phyloP scores from a whole-genome alignment of 345 rosid species.

The Aquilaria yunnanensis region DNA sequence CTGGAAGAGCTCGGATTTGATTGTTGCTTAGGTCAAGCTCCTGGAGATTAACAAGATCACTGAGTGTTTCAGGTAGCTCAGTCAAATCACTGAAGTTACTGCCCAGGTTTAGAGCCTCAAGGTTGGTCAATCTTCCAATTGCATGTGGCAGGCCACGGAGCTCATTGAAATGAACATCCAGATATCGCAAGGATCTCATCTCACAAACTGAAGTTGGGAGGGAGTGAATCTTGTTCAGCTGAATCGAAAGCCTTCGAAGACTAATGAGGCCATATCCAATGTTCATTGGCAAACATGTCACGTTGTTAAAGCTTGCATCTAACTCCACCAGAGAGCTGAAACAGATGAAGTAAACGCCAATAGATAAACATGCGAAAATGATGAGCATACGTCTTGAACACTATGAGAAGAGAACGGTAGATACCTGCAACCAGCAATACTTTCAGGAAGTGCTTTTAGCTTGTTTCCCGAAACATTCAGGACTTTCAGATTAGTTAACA shows the following conservation, averaged over 20 bases:
- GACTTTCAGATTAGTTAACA: constrained; percentile 50
- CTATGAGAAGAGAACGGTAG: not conserved
- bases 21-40: constrained; percentile 99
- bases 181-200: constrained; percentile 54
- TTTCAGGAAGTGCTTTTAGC: constrained; percentile 70
- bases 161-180: constrained; percentile 93
- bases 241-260: constrained; percentile 61
- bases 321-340: constrained; percentile 72
- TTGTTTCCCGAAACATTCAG: constrained; percentile 72
- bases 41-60: constrained; percentile 62
- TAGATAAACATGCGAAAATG: not conserved
- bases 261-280: constrained; percentile 67
- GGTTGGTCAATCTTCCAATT: constrained; percentile 64
- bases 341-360: constrained; percentile 1
- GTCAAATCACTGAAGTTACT: constrained; percentile 80
- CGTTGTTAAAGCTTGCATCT: constrained; percentile 80
- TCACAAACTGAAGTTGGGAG: constrained; percentile 75
- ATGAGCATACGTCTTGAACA: not conserved
- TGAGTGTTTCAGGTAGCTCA: constrained; percentile 59
- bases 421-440: constrained; percentile 67
- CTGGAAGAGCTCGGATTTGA: constrained; percentile 72
- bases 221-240: constrained; percentile 61
- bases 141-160: constrained; percentile 66
- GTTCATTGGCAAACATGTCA: constrained; percentile 59
- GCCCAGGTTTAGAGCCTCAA: constrained; percentile 71